phyloP scores from a whole-genome alignment of 208 protist species.

The Blastocrithidia nonstop region DNA sequence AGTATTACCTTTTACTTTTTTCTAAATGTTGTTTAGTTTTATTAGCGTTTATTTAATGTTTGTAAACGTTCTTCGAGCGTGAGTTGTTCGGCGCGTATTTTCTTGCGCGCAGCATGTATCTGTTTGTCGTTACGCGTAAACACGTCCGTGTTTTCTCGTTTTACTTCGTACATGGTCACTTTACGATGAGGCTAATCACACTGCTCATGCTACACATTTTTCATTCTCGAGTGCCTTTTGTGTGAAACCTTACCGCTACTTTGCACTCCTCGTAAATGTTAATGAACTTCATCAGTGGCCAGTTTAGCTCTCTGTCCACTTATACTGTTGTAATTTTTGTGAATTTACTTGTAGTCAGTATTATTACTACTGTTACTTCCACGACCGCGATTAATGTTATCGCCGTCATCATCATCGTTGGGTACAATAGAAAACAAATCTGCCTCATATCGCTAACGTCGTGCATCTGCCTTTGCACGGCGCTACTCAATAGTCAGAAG shows the following conservation, averaged over 20 bases:
- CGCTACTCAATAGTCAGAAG: conserved; percentile 65
- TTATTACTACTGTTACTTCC: background rate
- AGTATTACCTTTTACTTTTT: no score
- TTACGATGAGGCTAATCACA: conserved; percentile 8
- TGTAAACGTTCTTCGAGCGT: conserved; percentile 59
- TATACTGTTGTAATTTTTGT: background rate
- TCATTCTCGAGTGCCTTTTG: conserved; percentile 1
- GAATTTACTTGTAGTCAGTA: background rate
- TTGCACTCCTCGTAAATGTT: conserved; percentile 60
- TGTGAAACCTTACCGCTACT: conserved; percentile 32
- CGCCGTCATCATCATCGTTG: conserved; percentile 12
- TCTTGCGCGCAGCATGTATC: conserved; percentile 59
- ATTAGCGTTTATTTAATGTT: no score
- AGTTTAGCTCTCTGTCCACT: background rate
- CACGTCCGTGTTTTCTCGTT: conserved; percentile 16
- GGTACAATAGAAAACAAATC: conserved; percentile 68
- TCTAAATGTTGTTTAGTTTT: no score
- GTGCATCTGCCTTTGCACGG: conserved; percentile 38
- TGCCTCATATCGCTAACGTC: conserved; percentile 52
- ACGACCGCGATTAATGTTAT: no score
- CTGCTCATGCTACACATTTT: conserved; percentile 1
- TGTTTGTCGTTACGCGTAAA: conserved; percentile 59
- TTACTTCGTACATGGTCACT: conserved; percentile 66
- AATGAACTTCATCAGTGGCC: conserved; percentile 19
- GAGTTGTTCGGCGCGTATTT: conserved; percentile 43